Conservation (phyloP, 371 early-diverging fungal species). For the Syncephalastrum sp. region DNA sequence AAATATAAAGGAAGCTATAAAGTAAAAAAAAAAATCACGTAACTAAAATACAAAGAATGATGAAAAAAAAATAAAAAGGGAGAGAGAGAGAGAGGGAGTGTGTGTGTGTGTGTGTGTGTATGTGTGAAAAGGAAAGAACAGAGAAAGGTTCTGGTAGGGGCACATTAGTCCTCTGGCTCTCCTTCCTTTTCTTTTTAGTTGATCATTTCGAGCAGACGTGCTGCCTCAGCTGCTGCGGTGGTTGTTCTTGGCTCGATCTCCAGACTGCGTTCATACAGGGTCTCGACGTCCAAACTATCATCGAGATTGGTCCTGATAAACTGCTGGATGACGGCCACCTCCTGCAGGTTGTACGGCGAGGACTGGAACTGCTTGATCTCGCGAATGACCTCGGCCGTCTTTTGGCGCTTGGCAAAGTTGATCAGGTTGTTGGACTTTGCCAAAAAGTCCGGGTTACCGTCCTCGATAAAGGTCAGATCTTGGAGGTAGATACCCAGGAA, state of each 20-base stretch:
- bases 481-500: conserved; percentile 88
- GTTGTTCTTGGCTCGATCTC: conserved; percentile 63
- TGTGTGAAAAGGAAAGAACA: too few species aligned
- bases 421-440: conserved; percentile 63
- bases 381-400: conserved; percentile 87
- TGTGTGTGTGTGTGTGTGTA: too few species aligned
- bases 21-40: too few species aligned
- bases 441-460: conserved; percentile 84
- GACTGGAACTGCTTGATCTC: conserved; percentile 93
- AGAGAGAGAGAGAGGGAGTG: too few species aligned
- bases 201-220: conserved; percentile 12
- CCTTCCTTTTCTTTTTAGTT: background rate
- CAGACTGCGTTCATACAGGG: conserved; percentile 67
- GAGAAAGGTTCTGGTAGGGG: too few species aligned
- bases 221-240: conserved; percentile 12
- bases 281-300: conserved; percentile 62
- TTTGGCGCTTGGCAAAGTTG: conserved; percentile 90
- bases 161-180: too few species aligned
- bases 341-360: conserved; percentile 74
- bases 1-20: too few species aligned
- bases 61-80: too few species aligned
- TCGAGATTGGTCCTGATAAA: conserved; percentile 68
- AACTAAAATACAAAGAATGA: too few species aligned
- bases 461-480: conserved; percentile 93
- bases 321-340: conserved; percentile 78